Conservation (phyloP, 2,329 filamentous ascomycete genomes). For the Hypoxylon sp. region DNA sequence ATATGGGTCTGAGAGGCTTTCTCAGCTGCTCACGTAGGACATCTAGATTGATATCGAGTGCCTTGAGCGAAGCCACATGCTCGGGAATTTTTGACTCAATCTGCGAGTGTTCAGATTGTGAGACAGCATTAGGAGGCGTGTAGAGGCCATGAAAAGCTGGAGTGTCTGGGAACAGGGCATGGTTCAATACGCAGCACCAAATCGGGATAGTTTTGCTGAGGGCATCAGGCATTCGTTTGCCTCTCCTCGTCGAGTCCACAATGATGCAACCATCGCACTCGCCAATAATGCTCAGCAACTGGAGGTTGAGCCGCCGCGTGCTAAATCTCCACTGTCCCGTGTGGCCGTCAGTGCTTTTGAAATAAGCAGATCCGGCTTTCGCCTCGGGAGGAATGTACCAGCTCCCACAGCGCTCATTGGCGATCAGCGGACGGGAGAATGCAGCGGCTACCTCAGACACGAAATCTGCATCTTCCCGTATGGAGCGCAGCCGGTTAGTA, state of each 20-base stretch:
- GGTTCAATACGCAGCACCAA: constrained; percentile 91
- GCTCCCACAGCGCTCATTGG: constrained; percentile 94
- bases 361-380: constrained; percentile 86
- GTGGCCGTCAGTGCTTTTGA: constrained; percentile 98
- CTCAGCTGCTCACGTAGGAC: constrained; percentile 67
- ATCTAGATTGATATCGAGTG: constrained; percentile 71
- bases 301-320: constrained; percentile 84
- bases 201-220: constrained; percentile 93
- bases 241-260: constrained; percentile 91
- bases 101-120: constrained; percentile 81
- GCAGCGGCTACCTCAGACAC: constrained; percentile 71
- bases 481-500: constrained; percentile 84
- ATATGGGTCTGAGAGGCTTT: constrained; percentile 82
- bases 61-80: constrained; percentile 66
- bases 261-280: constrained; percentile 82
- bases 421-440: constrained; percentile 77
- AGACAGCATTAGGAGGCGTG: constrained; percentile 79
- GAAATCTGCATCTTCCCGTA: constrained; percentile 81
- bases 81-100: constrained; percentile 72
- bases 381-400: constrained; percentile 83
- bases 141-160: constrained; percentile 66
- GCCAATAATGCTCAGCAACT: constrained; percentile 78
- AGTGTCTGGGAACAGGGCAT: constrained; percentile 75
- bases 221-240: constrained; percentile 95
- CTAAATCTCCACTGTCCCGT: constrained; percentile 92